Evolutionary conservation across 2,329 filamentous ascomycete species (phyloP).

Genomic region (Pseudogymnoascus sp.): DNA sequence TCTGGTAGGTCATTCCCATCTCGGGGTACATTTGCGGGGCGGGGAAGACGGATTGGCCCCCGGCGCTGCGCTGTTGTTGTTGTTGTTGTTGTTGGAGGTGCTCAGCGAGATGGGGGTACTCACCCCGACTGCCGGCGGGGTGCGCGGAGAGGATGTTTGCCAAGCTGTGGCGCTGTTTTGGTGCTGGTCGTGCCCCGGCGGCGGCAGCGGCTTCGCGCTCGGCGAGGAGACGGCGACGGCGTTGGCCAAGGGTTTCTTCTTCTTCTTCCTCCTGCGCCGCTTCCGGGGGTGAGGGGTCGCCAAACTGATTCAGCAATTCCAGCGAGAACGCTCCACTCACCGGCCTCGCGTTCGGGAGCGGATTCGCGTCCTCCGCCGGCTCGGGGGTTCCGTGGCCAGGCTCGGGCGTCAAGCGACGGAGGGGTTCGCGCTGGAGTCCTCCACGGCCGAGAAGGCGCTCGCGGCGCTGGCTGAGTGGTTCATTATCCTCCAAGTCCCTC

Average conservation of each 20-base stretch:
- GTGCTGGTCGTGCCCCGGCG: conserved; percentile 17
- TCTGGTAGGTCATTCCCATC: not conserved
- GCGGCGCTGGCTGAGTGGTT: conserved; percentile 46
- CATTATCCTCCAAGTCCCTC: conserved; percentile 83
- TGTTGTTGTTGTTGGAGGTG: not conserved
- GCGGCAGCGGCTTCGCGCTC: conserved; percentile 43
- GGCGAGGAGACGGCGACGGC: conserved; percentile 64
- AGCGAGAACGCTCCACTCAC: conserved; percentile 59
- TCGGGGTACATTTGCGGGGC: not conserved
- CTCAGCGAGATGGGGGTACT: not conserved
- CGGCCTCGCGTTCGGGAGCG: conserved; percentile 34
- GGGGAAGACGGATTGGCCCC: not conserved
- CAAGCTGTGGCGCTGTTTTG: conserved; percentile 35
- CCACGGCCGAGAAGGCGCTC: conserved; percentile 23
- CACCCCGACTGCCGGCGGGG: conserved; percentile 30
- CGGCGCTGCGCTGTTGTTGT: not conserved
- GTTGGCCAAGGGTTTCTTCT: conserved; percentile 73
- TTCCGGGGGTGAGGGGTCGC: conserved; percentile 35
- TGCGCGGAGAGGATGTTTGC: conserved; percentile 42
- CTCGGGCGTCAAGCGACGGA: conserved; percentile 33
- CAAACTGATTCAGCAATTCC: conserved; percentile 61
- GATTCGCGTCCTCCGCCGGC: conserved; percentile 6
- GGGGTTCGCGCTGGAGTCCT: not conserved
- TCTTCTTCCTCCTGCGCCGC: conserved; percentile 35
- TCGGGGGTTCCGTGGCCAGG: conserved; percentile 30